Conservation (phyloP, 352 stramenopile species). For the Phytophthora hibernalis region DNA sequence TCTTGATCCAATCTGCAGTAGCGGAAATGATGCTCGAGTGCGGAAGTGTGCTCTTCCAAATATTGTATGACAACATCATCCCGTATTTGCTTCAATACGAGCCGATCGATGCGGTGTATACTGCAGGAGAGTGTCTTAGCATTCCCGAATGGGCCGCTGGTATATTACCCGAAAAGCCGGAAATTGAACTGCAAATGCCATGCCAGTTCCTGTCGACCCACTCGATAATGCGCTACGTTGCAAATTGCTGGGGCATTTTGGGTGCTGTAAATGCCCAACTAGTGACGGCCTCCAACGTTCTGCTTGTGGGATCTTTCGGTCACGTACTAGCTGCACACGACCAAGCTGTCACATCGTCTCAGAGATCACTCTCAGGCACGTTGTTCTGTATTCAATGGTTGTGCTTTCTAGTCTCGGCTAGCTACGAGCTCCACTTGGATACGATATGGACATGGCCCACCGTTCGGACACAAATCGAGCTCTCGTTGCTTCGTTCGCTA, state of each 20-base stretch:
- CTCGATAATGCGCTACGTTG: constrained; percentile 39
- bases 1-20: constrained; percentile 35
- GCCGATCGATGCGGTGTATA: not conserved
- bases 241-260: constrained; percentile 41
- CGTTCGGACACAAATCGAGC: constrained; percentile 36
- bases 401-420: constrained; percentile 34
- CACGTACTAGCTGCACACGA: constrained; percentile 39
- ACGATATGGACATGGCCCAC: constrained; percentile 4
- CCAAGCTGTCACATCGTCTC: constrained; percentile 26
- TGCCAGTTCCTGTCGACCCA: constrained; percentile 27
- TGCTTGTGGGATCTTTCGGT: constrained; percentile 36
- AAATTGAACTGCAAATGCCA: constrained; percentile 8
- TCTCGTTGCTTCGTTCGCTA: constrained; percentile 45
- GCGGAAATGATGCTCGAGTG: constrained; percentile 43
- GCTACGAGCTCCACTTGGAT: constrained; percentile 22
- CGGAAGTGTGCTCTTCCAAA: constrained; percentile 25
- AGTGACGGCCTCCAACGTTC: not conserved
- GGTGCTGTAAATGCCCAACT: constrained; percentile 9
- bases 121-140: constrained; percentile 10
- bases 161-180: constrained; percentile 4
- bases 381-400: constrained; percentile 49
- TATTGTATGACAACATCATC: constrained; percentile 26
- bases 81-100: constrained; percentile 40
- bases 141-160: constrained; percentile 22
- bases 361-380: constrained; percentile 24